phyloP scores from a whole-genome alignment of 805 yeast species.

The Monosporozyma yasuniensis region DNA sequence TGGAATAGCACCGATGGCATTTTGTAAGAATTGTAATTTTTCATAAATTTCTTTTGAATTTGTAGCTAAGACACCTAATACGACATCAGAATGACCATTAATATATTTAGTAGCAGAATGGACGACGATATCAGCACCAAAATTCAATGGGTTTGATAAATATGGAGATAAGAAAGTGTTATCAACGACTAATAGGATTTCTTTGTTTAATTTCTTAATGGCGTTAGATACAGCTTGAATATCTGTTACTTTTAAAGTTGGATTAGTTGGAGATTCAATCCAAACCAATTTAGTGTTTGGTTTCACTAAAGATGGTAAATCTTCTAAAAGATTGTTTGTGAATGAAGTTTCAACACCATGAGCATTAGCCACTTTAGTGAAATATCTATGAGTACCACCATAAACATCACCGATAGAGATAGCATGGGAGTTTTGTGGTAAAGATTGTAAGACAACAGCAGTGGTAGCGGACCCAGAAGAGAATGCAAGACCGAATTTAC shows the following conservation, averaged over 20 bases:
- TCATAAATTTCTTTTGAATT: conserved; percentile 53
- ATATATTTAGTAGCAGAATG: conserved; percentile 87
- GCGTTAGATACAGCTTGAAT: conserved; percentile 51
- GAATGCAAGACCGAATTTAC: conserved; percentile 66
- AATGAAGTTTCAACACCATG: conserved; percentile 68
- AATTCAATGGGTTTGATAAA: conserved; percentile 71
- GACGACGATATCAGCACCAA: conserved; percentile 80
- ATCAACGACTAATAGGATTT: conserved; percentile 64
- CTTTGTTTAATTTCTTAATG: conserved; percentile 41
- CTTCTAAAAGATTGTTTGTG: conserved; percentile 53
- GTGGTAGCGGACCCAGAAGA: conserved; percentile 84
- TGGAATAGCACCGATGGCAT: conserved; percentile 83
- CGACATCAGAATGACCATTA: conserved; percentile 89
- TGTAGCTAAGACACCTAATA: conserved; percentile 74
- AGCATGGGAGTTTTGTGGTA: conserved; percentile 65
- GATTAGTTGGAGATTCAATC: conserved; percentile 87
- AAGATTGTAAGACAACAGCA: conserved; percentile 63
- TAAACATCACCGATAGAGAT: conserved; percentile 78
- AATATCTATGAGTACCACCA: conserved; percentile 88
- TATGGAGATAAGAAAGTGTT: conserved; percentile 86
- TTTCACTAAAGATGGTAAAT: conserved; percentile 46
- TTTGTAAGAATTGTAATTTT: conserved; percentile 66
- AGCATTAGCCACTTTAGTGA: conserved; percentile 73
- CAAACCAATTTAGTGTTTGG: conserved; percentile 68
- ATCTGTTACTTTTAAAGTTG: conserved; percentile 73